Evolutionary conservation across 345 rosid genomes (phyloP), one percentile per base, ranked within the genome.

Genomic region (Linum trigynum): DNA sequence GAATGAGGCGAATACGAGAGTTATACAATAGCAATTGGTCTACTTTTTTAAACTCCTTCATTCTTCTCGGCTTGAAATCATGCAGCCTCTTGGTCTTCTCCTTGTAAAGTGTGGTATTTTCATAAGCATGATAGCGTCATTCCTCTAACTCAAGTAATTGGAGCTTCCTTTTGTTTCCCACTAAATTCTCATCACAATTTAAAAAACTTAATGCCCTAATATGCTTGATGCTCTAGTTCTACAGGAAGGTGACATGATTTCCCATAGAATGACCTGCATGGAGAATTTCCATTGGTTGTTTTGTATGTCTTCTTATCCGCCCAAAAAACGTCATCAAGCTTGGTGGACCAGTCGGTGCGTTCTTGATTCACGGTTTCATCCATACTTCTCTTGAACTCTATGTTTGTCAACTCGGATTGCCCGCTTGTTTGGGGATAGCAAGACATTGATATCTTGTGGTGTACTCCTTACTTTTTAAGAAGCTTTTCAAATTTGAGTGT

Each of bases 221-320:
- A 64, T 3, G 51, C 70, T 5, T 14, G 42, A 7, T 73, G 67
- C 41, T 69, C 74, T 6, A 74, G 40, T 56, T 74, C 57, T 0
- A 69, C 40, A 2, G 61, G 39, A 0, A 74, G 35, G n/a, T 65
- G 38, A 10, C 50, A 64, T 1, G 57, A 6, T 61, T 60, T 69
- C 9, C 69, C 70, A 42, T 17, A 72, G 3, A 68, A 48, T 23
- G 57, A 5, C 3, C 16, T 3, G 58, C 43, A 72, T 7, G 3
- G 55, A 0, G 63, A 53, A 63, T 67, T 72, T 1, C 36, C 32
- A 3, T 65, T 50, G 1, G 57, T 60, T 3, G 57, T 66, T 40
- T 66, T 66, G 36, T 14, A 66, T 2, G 75, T 17, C 0, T 8
- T 66, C 40, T 5, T 1, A n/a, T 66, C 65, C 9, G 61, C 61